These are phyloP conservation scores for Cryptococcus hybrid DNA, from an alignment of 1,284 basidiomycete genomes.

Conservation along the genomic window DNA sequence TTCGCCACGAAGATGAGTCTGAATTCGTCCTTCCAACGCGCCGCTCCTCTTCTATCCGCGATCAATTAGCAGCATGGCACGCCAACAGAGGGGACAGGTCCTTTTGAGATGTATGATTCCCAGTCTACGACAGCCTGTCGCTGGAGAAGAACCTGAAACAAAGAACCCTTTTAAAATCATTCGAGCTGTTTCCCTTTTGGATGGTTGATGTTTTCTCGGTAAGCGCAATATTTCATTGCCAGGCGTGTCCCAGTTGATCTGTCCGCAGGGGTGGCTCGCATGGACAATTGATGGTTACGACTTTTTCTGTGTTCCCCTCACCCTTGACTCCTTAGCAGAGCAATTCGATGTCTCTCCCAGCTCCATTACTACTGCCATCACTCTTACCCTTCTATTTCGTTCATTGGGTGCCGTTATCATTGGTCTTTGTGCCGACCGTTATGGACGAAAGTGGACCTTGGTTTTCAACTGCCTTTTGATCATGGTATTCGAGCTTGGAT, in stretches of 20 bases:
- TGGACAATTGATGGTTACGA: conserved; percentile 55
- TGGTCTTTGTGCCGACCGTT: conserved; percentile 72
- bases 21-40: background rate
- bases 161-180: conserved; percentile 49
- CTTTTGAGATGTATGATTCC: conserved; percentile 33
- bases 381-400: conserved; percentile 87
- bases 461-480: conserved; percentile 71
- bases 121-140: conserved; percentile 6
- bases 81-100: conserved; percentile 31
- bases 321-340: conserved; percentile 58
- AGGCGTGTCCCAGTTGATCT: background rate
- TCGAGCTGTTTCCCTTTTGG: conserved; percentile 51
- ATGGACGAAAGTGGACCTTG: conserved; percentile 90
- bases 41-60: conserved; percentile 15
- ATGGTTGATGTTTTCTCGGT: conserved; percentile 57
- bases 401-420: conserved; percentile 84
- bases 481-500: conserved; percentile 72
- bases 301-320: conserved; percentile 81
- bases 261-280: conserved; percentile 57
- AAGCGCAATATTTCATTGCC: conserved; percentile 18
- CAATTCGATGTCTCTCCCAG: conserved; percentile 37
- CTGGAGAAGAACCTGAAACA: conserved; percentile 19
- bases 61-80: conserved; percentile 41
- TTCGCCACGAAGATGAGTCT: conserved; percentile 6
- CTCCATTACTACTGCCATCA: conserved; percentile 67